Base-by-base conservation (phyloP, 1,284 basidiomycete genomes). In the Papiliotrema laurentii region DNA sequence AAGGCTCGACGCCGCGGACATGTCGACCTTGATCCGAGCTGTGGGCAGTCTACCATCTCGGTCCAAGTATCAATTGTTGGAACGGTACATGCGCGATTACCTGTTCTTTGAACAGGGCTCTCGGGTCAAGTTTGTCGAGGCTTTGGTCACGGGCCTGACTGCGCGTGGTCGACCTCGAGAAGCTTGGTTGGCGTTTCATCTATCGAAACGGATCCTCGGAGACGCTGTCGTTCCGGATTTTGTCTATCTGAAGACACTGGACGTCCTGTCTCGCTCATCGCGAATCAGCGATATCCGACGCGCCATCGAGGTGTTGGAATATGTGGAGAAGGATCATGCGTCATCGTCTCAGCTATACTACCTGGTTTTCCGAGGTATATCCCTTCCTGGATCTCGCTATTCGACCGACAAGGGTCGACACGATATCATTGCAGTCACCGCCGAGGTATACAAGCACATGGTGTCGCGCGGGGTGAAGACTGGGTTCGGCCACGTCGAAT, bases 21-120 rank as follows among this genome's bases (percentile, higher is more conserved):
- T 52, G 16, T 50, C 69, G 3, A 36, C 44, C 5, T 48, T 69
- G 39, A 64, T 71, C 36, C 55, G 56, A 18, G 37, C 51, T 14
- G 56, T 66, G 5, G 61, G 56, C 2, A 37, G 28, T 19, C 55
- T 48, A 9, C 30, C 47, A 3, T 53, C 31, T 37, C 41, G 53
- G 5, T 65, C 64, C 5, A 54, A 62, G 40, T 46, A 54, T 5
- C 53, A 68, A 25, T 55, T 71, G 9, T 56, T 71, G 10, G 68
- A 71, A 28, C 53, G 69, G 6, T 61, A 71, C 49, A 49, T 71
- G 51, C 63, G 62, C 26, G 69, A 69, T 50, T 65, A 61, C 27
- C 45, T 65, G 1, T 64, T 58, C 52, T 34, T 55, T n/a, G 49
- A 55, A 4, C 45, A 49, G 10, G 44, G 41, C 34, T 40, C 6